A percentile compares a stretch with the other conserved stretches of the same genome.
Evolutionary conservation across 2,329 filamentous ascomycete genomes (phyloP).

Genomic region (Polychaeton citri): DNA sequence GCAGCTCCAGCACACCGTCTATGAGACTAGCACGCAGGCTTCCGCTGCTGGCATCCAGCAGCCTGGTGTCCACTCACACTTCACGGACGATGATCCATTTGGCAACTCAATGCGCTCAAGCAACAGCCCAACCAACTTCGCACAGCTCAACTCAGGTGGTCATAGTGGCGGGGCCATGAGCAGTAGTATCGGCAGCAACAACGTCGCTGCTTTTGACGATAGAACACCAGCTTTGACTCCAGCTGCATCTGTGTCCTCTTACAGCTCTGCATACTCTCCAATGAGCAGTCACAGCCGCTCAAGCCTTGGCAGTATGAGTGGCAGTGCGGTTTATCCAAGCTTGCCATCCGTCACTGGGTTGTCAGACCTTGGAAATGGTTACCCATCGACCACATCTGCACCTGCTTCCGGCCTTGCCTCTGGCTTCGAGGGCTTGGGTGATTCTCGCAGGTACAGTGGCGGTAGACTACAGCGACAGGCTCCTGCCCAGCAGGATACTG

Average conservation of each 20-base stretch:
- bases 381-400: constrained; percentile 52
- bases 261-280: constrained; percentile 65
- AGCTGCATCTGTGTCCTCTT: constrained; percentile 61
- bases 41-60: constrained; percentile 67
- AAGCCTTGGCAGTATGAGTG: constrained; percentile 39
- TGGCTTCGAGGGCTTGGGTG: constrained; percentile 43
- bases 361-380: constrained; percentile 41
- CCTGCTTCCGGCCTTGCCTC: constrained; percentile 56
- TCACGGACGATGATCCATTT: constrained; percentile 31
- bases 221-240: constrained; percentile 68
- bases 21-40: constrained; percentile 69
- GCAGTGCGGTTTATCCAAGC: constrained; percentile 59
- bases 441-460: constrained; percentile 48
- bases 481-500: constrained; percentile 28
- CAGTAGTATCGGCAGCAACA: constrained; percentile 27
- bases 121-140: constrained; percentile 40
- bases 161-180: constrained; percentile 12
- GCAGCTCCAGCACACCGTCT: constrained; percentile 91
- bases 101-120: constrained; percentile 44
- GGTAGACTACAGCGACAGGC: constrained; percentile 45
- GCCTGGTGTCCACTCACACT: constrained; percentile 51
- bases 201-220: constrained; percentile 30
- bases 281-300: constrained; percentile 49
- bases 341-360: constrained; percentile 59
- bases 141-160: constrained; percentile 9